Evolutionary conservation across 352 stramenopile genomes (phyloP).

Genomic region (Phytophthora palmivora): DNA sequence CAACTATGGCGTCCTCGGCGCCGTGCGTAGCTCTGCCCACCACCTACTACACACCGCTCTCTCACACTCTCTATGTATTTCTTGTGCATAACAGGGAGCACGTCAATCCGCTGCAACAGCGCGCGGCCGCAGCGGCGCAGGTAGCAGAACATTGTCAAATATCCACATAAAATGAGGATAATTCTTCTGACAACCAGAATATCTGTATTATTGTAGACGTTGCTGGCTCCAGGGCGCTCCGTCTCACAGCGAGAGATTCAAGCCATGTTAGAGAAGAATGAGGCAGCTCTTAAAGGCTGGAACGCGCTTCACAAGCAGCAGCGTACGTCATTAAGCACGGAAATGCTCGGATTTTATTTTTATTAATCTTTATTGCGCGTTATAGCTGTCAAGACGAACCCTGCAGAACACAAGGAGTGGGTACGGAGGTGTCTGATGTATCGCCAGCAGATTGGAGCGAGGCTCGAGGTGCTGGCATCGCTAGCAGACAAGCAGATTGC

Average conservation of each 20-base stretch:
- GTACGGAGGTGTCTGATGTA: conserved; percentile 63
- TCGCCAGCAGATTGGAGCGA: conserved; percentile 75
- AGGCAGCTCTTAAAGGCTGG: conserved; percentile 77
- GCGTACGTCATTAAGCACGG: conserved; percentile 48
- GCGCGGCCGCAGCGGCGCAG: conserved; percentile 62
- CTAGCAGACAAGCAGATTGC: conserved; percentile 84
- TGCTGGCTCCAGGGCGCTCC: conserved; percentile 56
- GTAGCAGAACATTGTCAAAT: conserved; percentile 20
- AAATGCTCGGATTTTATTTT: background rate
- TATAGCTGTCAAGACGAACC: conserved; percentile 56
- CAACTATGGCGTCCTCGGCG: conserved; percentile 35
- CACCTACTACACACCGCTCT: background rate
- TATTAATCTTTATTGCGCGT: background rate
- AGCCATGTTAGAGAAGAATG: conserved; percentile 88
- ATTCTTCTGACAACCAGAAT: conserved; percentile 2
- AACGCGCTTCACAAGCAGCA: conserved; percentile 76
- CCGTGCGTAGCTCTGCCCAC: conserved; percentile 26
- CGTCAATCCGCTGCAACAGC: conserved; percentile 60
- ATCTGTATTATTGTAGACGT: conserved; percentile 11
- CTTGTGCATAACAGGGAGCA: conserved; percentile 19
- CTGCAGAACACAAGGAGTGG: conserved; percentile 80
- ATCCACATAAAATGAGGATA: background rate
- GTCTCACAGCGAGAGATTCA: conserved; percentile 76
- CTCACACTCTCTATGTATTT: conserved; percentile 26
- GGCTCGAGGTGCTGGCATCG: conserved; percentile 78